Conservation (phyloP, 768 basidiomycete species). For the Collybia nuda region DNA sequence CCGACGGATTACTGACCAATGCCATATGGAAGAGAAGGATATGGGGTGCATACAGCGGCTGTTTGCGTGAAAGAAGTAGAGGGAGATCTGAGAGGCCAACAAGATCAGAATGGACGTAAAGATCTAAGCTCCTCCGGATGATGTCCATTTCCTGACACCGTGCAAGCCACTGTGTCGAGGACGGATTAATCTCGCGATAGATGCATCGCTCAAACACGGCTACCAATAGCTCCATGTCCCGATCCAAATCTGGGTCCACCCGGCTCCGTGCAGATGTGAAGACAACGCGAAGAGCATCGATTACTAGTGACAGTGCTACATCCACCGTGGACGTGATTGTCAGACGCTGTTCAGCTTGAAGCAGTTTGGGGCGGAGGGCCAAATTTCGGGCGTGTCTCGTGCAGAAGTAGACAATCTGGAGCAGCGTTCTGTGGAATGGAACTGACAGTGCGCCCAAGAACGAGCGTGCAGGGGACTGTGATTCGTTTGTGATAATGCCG, state of each 20-base stretch:
- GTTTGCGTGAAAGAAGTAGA: slow-evolving; percentile 58
- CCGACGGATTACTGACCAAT: slow-evolving; percentile 69
- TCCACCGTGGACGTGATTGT: slow-evolving; percentile 61
- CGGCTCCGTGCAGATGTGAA: slow-evolving; percentile 64
- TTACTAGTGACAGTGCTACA: slow-evolving; percentile 58
- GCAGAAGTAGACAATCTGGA: slow-evolving; percentile 82
- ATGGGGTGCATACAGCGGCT: slow-evolving; percentile 73
- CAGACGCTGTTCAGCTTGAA: slow-evolving; percentile 63
- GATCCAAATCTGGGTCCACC: slow-evolving; percentile 64
- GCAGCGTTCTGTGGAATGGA: slow-evolving; percentile 76
- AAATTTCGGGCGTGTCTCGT: slow-evolving; percentile 59
- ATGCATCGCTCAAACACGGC: slow-evolving; percentile 85
- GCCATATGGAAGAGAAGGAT: slow-evolving; percentile 87
- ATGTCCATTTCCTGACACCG: slow-evolving; percentile 80
- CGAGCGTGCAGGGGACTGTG: slow-evolving; percentile 72
- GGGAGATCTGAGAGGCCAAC: slow-evolving; percentile 68
- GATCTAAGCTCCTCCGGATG: slow-evolving; percentile 70
- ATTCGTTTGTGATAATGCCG: slow-evolving; percentile 67
- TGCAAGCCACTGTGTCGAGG: slow-evolving; percentile 76
- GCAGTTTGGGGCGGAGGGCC: slow-evolving; percentile 42
- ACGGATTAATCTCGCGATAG: slow-evolving; percentile 61
- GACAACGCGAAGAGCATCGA: slow-evolving; percentile 64
- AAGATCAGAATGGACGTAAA: slow-evolving; percentile 68
- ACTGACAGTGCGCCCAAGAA: slow-evolving; percentile 62
- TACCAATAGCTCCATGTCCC: slow-evolving; percentile 79